A percentile compares a stretch with the other conserved stretches of the same genome.
Evolutionary conservation across 1,284 basidiomycete genomes (phyloP).

Genomic region (Ganoderma lucidum): DNA sequence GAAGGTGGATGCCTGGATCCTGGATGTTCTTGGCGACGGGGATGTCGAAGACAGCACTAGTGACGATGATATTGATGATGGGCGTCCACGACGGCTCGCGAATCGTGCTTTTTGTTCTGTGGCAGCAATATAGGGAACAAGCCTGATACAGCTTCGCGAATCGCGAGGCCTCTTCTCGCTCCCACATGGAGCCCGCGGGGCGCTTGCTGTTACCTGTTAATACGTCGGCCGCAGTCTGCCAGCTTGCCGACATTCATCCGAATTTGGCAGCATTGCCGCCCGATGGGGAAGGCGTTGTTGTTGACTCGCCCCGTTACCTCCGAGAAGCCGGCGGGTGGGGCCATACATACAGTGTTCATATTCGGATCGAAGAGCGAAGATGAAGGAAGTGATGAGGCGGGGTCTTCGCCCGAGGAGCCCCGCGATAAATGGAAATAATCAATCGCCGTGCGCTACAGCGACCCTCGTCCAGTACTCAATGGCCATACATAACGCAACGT

Average conservation of each 20-base stretch:
- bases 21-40: background rate
- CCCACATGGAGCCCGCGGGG: background rate
- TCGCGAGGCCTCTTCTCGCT: background rate
- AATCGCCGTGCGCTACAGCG: background rate
- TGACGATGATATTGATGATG: too few species aligned
- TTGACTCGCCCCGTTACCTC: slow-evolving; percentile 1
- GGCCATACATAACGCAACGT: background rate
- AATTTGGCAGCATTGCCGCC: slow-evolving; percentile 10
- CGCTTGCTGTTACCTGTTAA: background rate
- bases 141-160: background rate
- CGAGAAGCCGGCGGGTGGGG: background rate
- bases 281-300: slow-evolving; percentile 7
- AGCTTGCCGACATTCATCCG: slow-evolving; percentile 8
- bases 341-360: background rate
- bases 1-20: too few species aligned
- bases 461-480: background rate
- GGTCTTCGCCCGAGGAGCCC: background rate
- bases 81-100: background rate
- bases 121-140: background rate
- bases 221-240: background rate
- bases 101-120: slow-evolving; percentile 1
- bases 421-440: background rate
- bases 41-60: background rate
- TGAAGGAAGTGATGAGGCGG: background rate
- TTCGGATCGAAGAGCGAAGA: background rate